Percentiles rank a stretch among this genome's conserved stretches.
These are phyloP conservation scores for Beauveria rudraprayagi DNA, from an alignment of 2,329 filamentous ascomycete genomes.

Conservation along the genomic window DNA sequence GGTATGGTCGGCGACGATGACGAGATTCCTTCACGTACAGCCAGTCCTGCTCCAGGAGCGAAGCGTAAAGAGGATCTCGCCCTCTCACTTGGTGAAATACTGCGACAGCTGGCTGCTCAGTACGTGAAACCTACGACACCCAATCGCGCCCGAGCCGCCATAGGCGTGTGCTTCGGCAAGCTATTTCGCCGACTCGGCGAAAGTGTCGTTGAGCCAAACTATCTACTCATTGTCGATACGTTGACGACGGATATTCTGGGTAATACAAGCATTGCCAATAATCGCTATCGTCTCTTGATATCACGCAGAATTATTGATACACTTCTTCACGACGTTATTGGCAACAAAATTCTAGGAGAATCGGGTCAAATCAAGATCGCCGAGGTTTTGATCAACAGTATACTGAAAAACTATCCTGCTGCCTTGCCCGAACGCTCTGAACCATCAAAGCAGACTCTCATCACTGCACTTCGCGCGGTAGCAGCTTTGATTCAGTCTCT, in stretches of 20 bases:
- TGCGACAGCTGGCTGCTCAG: slow-evolving; percentile 70
- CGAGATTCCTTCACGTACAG: slow-evolving; percentile 56
- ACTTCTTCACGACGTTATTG: slow-evolving; percentile 76
- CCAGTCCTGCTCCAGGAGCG: slow-evolving; percentile 60
- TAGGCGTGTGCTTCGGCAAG: slow-evolving; percentile 81
- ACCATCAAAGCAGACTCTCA: slow-evolving; percentile 78
- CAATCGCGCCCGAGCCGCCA: slow-evolving; percentile 71
- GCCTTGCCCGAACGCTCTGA: slow-evolving; percentile 79
- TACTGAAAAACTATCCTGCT: slow-evolving; percentile 92
- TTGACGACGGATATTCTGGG: slow-evolving; percentile 74
- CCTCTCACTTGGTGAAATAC: slow-evolving; percentile 67
- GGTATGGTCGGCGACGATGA: slow-evolving; percentile 62
- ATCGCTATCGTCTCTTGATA: slow-evolving; percentile 79
- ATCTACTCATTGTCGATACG: slow-evolving; percentile 71
- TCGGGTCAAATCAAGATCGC: slow-evolving; percentile 80
- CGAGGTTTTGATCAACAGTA: slow-evolving; percentile 72
- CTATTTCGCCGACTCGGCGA: slow-evolving; percentile 73
- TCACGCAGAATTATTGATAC: slow-evolving; percentile 78
- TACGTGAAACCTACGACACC: slow-evolving; percentile 73
- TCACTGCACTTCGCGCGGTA: slow-evolving; percentile 70
- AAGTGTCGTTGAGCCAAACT: slow-evolving; percentile 74
- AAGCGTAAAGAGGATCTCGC: slow-evolving; percentile 66
- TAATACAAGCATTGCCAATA: slow-evolving; percentile 65
- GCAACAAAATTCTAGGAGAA: slow-evolving; percentile 75
- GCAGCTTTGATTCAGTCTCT: slow-evolving; percentile 70